Percentiles rank a stretch among this genome's conserved stretches.
These are phyloP conservation scores for sunflower (Helianthus annuus) DNA, from an alignment of 129 eudicot genomes.

Conservation along the genomic window HanXRQr2.0-SUNRISE NC_035447.2:56010329-56010828, in stretches of 20 bases:
- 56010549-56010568: conserved; percentile 61
- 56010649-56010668: conserved; percentile 23
- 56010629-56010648: conserved; percentile 45
- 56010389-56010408: conserved; percentile 96
- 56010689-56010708: not conserved
- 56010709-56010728: not conserved
- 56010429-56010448: conserved; percentile 92
- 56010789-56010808: conserved; percentile 69
- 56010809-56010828: conserved; percentile 64
- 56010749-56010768: conserved; percentile 58
- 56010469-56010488: conserved; percentile 35
- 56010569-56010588: conserved; percentile 85
- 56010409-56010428: conserved; percentile 81
- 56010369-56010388: conserved; percentile 32
- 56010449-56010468: conserved; percentile 98
- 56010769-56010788: conserved; percentile 82
- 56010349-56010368: conserved; percentile 19
- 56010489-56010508: not conserved
- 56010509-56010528: not conserved
- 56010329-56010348: conserved; percentile 6
- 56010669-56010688: conserved; percentile 12
- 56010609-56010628: conserved; percentile 84
- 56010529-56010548: not conserved
- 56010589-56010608: conserved; percentile 92
- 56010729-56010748: conserved; percentile 49